Evolutionary conservation across 78 protist species (phyloP), one percentile per base, ranked within the genome.

Genomic region (Creolimax fragrantissima): DNA sequence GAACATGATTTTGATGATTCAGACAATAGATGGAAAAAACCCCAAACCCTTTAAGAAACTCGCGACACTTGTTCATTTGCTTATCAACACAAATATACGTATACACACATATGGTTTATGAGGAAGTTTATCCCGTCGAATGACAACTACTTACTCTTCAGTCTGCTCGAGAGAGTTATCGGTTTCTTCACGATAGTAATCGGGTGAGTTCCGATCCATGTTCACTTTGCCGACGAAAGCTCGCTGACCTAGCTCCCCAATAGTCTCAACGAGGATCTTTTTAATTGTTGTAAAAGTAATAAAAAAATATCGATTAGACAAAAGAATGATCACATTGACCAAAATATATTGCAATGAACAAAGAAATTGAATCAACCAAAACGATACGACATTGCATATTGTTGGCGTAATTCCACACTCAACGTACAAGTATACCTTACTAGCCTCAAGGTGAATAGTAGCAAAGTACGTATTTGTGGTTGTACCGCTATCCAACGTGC

Each of bases 141-240:
- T n/a, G n/a, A n/a, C n/a, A n/a, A n/a, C n/a, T n/a, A 42, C 81
- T 88, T 42, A 32, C 95, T 94, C 41, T 95, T 85, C 0, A 2
- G 4, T 2, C 93, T 6, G 32, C 96, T 32, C 45, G 39, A 84
- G 74, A n/a, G 94, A 67, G 37, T 89, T 96, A 2, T 95, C 88
- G 88, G 88, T 95, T 2, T 91, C n/a, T 41, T 97, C 98, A 4
- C 89, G 4, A 41, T 97, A 97, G 92, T 94, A 90, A 32, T 96
- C 97, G 7, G 98, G 98, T 37, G 96, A 74, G 89, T 96, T 67
- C 3, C 90, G 41, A 88, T 94, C 96, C 97, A 96, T 94, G 89
- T 11, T 4, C 44, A 96, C 97, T 66, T 97, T 97, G 35, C 98
- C 98, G 6, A 97, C 95, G 41, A 92, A 92, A 24, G 95, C 98